Evolutionary conservation across 257 asterid species (phyloP).

Genomic region (Thymus mandschuricus): DNA sequence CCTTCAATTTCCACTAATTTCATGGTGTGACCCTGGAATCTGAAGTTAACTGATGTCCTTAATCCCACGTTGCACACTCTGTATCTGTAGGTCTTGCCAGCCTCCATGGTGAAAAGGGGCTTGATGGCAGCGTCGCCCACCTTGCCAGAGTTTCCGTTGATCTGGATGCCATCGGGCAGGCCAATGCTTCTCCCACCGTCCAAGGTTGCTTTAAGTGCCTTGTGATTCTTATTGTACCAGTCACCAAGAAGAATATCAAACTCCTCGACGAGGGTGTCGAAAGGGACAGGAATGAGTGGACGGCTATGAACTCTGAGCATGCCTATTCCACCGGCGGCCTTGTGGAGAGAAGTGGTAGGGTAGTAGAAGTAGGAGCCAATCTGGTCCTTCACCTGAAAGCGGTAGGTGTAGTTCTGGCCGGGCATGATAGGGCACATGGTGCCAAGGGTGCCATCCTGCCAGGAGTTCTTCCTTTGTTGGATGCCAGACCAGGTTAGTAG

Average conservation of each 20-base stretch:
- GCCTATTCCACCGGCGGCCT: slow-evolving; percentile 52
- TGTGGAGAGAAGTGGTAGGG: slow-evolving; percentile 59
- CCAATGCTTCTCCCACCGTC: slow-evolving; percentile 51
- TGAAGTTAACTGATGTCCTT: slow-evolving; percentile 46
- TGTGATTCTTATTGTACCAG: slow-evolving; percentile 67
- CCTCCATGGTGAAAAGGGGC: slow-evolving; percentile 47
- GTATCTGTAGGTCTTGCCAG: slow-evolving; percentile 57
- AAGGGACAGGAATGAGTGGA: slow-evolving; percentile 59
- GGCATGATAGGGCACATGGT: slow-evolving; percentile 66
- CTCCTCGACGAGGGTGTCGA: slow-evolving; percentile 47
- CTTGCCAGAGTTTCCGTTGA: slow-evolving; percentile 50
- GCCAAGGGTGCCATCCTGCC: slow-evolving; percentile 59
- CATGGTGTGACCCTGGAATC: slow-evolving; percentile 58
- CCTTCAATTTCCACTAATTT: slow-evolving; percentile 59
- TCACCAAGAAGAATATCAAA: slow-evolving; percentile 44
- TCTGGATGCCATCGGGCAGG: slow-evolving; percentile 56
- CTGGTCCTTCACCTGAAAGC: slow-evolving; percentile 64
- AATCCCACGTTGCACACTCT: slow-evolving; percentile 59
- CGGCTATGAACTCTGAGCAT: slow-evolving; percentile 59
- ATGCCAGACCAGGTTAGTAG: slow-evolving; percentile 55
- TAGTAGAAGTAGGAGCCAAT: slow-evolving; percentile 52
- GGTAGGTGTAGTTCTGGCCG: slow-evolving; percentile 54
- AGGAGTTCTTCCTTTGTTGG: slow-evolving; percentile 59
- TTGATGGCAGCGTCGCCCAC: slow-evolving; percentile 39
- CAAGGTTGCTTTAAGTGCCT: slow-evolving; percentile 38